These are phyloP conservation scores for Platanthera guangdongensis DNA, from an alignment of 106 monocot genomes.

Conservation along the genomic window DNA sequence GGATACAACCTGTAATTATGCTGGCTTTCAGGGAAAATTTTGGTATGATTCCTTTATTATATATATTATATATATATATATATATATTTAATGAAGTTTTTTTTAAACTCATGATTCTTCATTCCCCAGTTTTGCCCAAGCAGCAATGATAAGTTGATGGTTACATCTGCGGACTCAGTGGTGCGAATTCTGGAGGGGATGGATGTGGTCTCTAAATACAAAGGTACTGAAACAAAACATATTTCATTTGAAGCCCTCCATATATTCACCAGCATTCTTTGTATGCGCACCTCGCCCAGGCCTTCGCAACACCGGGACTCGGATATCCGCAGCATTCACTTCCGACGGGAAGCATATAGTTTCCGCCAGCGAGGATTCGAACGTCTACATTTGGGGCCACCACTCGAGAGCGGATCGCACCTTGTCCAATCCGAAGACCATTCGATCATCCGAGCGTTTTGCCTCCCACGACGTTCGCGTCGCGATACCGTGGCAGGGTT, in stretches of 20 bases:
- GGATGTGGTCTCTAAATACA: slow-evolving; percentile 45
- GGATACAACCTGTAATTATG: no score
- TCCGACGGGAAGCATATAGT: slow-evolving; percentile 64
- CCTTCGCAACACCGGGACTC: slow-evolving; percentile 43
- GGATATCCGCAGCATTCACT: slow-evolving; percentile 81
- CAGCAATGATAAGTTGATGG: slow-evolving; percentile 38
- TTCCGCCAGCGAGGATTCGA: slow-evolving; percentile 77
- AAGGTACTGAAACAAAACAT: slow-evolving; percentile 27
- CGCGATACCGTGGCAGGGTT: slow-evolving; percentile 71
- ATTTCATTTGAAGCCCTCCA: background rate
- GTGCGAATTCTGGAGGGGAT: slow-evolving; percentile 54
- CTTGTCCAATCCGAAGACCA: slow-evolving; percentile 36
- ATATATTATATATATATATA: background rate
- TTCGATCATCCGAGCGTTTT: slow-evolving; percentile 50
- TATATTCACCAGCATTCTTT: background rate
- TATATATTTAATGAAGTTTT: background rate
- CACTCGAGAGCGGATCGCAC: slow-evolving; percentile 15
- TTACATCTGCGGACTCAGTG: slow-evolving; percentile 60
- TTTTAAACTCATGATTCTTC: background rate
- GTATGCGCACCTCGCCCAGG: slow-evolving; percentile 31
- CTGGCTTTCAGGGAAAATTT: no score
- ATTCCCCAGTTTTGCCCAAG: slow-evolving; percentile 50
- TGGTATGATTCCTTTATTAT: no score
- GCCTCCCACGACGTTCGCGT: slow-evolving; percentile 37
- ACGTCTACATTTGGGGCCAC: slow-evolving; percentile 71